phyloP scores from a whole-genome alignment of 208 protist genomes.

The Trypanosomatidae sp. region DNA sequence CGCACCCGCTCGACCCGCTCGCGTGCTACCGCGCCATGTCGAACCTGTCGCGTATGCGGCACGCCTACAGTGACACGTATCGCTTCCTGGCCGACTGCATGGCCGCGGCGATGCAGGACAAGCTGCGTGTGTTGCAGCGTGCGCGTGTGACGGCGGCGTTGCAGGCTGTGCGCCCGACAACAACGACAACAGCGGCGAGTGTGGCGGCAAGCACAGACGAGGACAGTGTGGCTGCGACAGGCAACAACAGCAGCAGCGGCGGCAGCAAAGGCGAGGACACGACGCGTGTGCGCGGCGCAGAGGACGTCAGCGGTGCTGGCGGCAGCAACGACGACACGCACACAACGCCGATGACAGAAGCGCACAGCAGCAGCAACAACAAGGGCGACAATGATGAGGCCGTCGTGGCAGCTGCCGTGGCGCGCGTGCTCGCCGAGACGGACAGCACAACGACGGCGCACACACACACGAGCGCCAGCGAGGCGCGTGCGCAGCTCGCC shows the following conservation, averaged over 20 bases:
- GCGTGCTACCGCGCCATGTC: slow-evolving; percentile 45
- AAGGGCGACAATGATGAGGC: no score
- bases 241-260: background rate
- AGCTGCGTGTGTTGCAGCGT: background rate
- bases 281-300: background rate
- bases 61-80: slow-evolving; percentile 55
- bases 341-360: background rate
- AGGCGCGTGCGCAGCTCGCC: background rate
- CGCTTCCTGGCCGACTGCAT: slow-evolving; percentile 64
- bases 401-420: no score
- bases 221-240: background rate
- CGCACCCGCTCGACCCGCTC: slow-evolving; percentile 23
- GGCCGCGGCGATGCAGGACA: slow-evolving; percentile 20
- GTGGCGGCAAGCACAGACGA: background rate
- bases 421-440: no score
- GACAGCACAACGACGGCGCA: no score
- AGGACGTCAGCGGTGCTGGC: background rate
- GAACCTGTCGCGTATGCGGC: slow-evolving; percentile 50
- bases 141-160: background rate
- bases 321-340: background rate
- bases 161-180: background rate
- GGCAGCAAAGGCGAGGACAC: background rate
- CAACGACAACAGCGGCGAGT: background rate
- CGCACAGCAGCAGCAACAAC: background rate
- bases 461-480: no score